Evolutionary conservation across 768 basidiomycete species (phyloP).

Genomic region (Agaricus sinodeliciosus): DNA sequence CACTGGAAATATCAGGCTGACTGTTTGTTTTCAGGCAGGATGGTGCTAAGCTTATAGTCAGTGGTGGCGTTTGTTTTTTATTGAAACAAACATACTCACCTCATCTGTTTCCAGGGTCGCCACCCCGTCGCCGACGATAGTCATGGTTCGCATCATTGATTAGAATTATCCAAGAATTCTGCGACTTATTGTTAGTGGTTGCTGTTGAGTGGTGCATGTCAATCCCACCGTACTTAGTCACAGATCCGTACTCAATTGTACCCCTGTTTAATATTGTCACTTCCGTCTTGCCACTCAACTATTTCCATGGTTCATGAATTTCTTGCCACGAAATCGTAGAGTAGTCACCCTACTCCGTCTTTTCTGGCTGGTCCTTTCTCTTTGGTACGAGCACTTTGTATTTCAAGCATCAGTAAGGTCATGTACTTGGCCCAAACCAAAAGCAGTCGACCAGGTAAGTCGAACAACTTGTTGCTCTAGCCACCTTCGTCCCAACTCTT

Average conservation of each 20-base stretch:
- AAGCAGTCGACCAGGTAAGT: slow-evolving; percentile 23
- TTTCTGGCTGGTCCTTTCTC: slow-evolving; percentile 54
- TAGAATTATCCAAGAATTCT: slow-evolving; percentile 9
- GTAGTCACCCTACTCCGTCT: slow-evolving; percentile 42
- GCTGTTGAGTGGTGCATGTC: no score
- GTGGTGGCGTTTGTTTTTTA: slow-evolving; percentile 3
- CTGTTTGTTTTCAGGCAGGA: slow-evolving; percentile 47
- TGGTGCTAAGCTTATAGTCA: slow-evolving; percentile 67
- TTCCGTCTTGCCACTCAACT: not conserved
- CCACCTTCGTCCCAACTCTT: slow-evolving; percentile 4
- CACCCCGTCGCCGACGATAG: slow-evolving; percentile 35
- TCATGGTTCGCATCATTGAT: slow-evolving; percentile 36
- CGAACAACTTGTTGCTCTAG: not conserved
- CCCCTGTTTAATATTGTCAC: not conserved
- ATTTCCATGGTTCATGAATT: slow-evolving; percentile 15
- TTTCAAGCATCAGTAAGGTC: slow-evolving; percentile 41
- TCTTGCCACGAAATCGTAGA: slow-evolving; percentile 20
- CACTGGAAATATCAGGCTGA: not conserved
- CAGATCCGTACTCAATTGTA: no score
- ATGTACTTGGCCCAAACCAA: slow-evolving; percentile 59
- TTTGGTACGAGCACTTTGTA: slow-evolving; percentile 65
- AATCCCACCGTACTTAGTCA: no score
- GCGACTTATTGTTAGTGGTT: no score
- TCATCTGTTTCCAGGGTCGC: slow-evolving; percentile 34
- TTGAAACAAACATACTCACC: not conserved